A percentile compares a stretch with the other conserved stretches of the same genome.
These are phyloP conservation scores for Sarocladiaceae sp. DNA, from an alignment of 2,329 filamentous ascomycete genomes.

Conservation along the genomic window DNA sequence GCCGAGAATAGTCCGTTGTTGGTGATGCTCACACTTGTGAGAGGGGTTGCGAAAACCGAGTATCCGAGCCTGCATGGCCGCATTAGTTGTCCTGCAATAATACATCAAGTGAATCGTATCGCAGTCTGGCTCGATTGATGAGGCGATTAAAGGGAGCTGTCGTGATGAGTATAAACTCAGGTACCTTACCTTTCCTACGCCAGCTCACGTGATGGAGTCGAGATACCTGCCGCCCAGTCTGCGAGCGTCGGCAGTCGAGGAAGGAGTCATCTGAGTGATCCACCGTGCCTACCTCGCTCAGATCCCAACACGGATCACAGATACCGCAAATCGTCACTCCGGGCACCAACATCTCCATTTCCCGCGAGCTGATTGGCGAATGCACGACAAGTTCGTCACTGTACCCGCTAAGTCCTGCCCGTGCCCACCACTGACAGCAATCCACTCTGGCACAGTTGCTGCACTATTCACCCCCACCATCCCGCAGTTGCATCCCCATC, in stretches of 20 bases:
- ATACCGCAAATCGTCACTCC: background rate
- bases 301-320: background rate
- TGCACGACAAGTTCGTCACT: background rate
- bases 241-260: background rate
- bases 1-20: background rate
- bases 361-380: too few relatives aligned
- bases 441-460: background rate
- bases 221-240: too few relatives aligned
- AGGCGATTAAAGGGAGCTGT: too few relatives aligned
- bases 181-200: too few relatives aligned
- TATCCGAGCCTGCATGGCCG: background rate
- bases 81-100: too few relatives aligned
- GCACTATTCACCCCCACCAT: slow-evolving; percentile 4
- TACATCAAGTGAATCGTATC: too few relatives aligned
- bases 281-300: background rate
- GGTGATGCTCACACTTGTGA: background rate
- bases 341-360: background rate
- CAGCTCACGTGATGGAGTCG: too few relatives aligned
- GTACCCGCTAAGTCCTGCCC: background rate
- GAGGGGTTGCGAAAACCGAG: background rate
- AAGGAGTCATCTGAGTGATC: background rate
- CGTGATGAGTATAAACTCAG: too few relatives aligned
- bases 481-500: background rate
- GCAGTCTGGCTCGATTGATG: too few relatives aligned
- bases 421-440: background rate